Conservation (phyloP, 805 yeast species). For the Yarrowia porcina region DNA sequence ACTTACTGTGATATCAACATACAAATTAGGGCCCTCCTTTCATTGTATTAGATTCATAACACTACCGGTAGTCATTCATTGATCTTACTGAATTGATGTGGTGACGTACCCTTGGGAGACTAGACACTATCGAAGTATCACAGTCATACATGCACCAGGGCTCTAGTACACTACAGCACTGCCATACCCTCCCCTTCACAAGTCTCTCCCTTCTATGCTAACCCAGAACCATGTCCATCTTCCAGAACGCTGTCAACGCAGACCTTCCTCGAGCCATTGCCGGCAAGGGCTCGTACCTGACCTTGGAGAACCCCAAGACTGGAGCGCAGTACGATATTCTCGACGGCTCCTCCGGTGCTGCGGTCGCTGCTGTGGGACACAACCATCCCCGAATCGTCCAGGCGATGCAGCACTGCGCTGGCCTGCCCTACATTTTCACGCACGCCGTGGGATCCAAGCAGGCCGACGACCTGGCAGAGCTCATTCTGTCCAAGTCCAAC, state of each 20-base stretch:
- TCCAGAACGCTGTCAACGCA: slow-evolving; percentile 18
- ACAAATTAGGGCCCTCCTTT: too few species aligned
- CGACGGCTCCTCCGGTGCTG: slow-evolving; percentile 27
- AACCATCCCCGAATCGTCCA: slow-evolving; percentile 26
- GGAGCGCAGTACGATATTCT: slow-evolving; percentile 26
- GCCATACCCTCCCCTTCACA: background rate
- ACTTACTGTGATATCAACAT: too few species aligned
- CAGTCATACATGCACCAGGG: too few species aligned
- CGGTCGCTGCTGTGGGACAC: slow-evolving; percentile 28
- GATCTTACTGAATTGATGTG: too few species aligned
- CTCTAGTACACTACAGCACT: background rate
- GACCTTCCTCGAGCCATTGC: slow-evolving; percentile 25
- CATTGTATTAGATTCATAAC: too few species aligned
- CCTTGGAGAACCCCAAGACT: slow-evolving; percentile 28
- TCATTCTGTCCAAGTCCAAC: slow-evolving; percentile 23
- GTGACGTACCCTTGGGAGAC: too few species aligned
- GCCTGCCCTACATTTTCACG: slow-evolving; percentile 26
- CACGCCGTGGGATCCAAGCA: slow-evolving; percentile 27
- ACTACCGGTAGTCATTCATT: too few species aligned
- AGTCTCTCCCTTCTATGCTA: background rate
- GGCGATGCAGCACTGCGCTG: slow-evolving; percentile 26
- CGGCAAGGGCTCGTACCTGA: slow-evolving; percentile 27
- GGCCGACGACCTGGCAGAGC: slow-evolving; percentile 27
- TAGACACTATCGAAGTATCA: too few species aligned
- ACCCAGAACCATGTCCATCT: slow-evolving; percentile 21